Percentiles rank a stretch among this genome's conserved stretches.
phyloP scores from a whole-genome alignment of 2,329 filamentous ascomycete genomes.

The Calonectria honghensis region DNA sequence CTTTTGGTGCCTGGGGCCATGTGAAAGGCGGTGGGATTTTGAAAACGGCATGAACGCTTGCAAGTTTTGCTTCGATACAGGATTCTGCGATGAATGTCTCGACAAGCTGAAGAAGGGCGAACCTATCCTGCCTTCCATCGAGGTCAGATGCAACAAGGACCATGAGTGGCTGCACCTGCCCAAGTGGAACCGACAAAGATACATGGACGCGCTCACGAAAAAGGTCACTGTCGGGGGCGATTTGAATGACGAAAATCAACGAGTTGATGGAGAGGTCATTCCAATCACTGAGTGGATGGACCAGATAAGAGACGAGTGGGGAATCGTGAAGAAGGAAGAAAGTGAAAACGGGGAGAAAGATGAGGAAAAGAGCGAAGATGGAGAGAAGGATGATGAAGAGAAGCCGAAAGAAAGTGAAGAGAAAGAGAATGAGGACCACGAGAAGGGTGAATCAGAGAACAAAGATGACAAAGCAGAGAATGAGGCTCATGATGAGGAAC shows the following conservation, averaged over 20 bases:
- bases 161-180: constrained; percentile 9
- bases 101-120: neutral
- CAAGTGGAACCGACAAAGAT: constrained; percentile 5
- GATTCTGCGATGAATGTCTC: constrained; percentile 18
- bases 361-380: neutral
- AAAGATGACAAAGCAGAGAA: neutral
- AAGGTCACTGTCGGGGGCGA: neutral
- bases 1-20: constrained; percentile 11
- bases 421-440: neutral
- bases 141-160: constrained; percentile 14
- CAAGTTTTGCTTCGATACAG: constrained; percentile 3
- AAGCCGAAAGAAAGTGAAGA: neutral
- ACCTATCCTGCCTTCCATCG: neutral
- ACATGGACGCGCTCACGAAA: neutral
- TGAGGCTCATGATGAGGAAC: neutral
- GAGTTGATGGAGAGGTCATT: neutral
- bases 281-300: neutral
- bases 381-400: neutral
- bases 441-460: neutral
- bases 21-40: neutral
- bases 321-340: neutral
- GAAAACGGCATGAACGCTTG: constrained; percentile 13
- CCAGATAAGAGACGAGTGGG: neutral
- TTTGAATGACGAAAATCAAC: neutral
- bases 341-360: neutral